Base-by-base conservation (phyloP, 2,329 filamentous ascomycete genomes). In the Trichoderma sp. region DNA sequence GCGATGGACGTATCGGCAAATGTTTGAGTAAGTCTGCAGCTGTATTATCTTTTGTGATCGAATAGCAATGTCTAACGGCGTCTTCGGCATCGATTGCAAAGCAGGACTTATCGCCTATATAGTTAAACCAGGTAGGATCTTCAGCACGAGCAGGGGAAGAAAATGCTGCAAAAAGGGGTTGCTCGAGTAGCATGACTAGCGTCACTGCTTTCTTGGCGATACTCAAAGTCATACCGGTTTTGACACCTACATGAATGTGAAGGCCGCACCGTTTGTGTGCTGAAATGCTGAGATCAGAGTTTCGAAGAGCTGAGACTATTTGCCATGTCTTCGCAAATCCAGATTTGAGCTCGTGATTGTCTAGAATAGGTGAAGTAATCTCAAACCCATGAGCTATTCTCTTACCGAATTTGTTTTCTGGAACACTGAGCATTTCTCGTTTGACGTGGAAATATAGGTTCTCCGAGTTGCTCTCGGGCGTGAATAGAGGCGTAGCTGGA, bases 171-270 rank as follows among this genome's bases (percentile, higher is more conserved):
- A 79, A 55, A 9, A 79, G 68, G 1, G 72, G 58, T 2, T 62
- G 61, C 36, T 79, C 77, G 1, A 79, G 34, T 3, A 78, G 30
- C 53, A 75, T 57, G 0, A 74, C 72, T 0, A 79, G 66, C 0
- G 77, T 76, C 0, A 73, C 50, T 17, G 77, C 71, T 67, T 74
- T 79, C 26, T 79, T 74, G 2, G 76, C 76, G 2, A 76, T 58
- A 0, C 68, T 39, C 4, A 78, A 62, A 1, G 65, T 73, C 74
- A 79, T 75, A 20, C 76, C 77, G 1, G 23, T 47, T 15, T 73
- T 70, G 11, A 74, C 65, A 11, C 77, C 77, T 2, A 78, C 73
- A 11, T 79, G 77, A 4, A 79, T 63, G 32, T 78, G 76, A 39
- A 79, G 70, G 3, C 77, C 76, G 20, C 77, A 79, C 3, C 68